Conservation (phyloP, 306 rosid species). For the Alnus glutinosa region DNA sequence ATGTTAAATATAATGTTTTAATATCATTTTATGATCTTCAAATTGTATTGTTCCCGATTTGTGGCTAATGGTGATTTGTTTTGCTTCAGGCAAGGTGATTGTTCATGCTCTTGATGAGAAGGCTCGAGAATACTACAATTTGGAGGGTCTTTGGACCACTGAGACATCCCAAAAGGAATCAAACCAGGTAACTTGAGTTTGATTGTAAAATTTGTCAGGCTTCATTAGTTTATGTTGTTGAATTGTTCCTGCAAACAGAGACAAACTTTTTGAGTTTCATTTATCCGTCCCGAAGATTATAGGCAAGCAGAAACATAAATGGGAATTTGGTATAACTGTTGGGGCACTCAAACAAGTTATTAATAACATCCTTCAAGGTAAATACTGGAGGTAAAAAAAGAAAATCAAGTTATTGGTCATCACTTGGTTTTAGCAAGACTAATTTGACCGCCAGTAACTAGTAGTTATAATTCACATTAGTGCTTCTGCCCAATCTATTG, state of each 20-base stretch:
- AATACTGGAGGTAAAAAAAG: no score
- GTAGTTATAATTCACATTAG: background rate
- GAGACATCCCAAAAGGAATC: constrained; percentile 52
- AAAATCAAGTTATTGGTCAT: background rate
- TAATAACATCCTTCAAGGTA: background rate
- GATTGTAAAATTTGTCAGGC: constrained; percentile 7
- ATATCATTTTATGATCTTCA: background rate
- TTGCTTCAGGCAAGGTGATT: constrained; percentile 70
- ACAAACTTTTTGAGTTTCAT: background rate
- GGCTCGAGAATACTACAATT: constrained; percentile 88
- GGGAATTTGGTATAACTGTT: background rate
- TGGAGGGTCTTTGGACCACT: constrained; percentile 74
- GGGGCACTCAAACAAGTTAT: background rate
- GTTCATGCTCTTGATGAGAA: constrained; percentile 96
- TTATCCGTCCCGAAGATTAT: background rate
- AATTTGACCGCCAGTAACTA: background rate
- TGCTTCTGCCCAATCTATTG: background rate
- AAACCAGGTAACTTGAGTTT: constrained; percentile 42
- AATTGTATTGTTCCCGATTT: background rate
- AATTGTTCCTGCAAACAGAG: background rate
- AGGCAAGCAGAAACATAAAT: background rate
- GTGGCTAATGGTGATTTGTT: constrained; percentile 5
- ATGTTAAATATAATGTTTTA: background rate
- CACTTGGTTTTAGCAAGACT: background rate
- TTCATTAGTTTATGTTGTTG: background rate